Percentiles rank a stretch among this genome's conserved stretches.
These are phyloP conservation scores for Dictyostelium gargantuum DNA, from an alignment of 208 protist species.

Conservation along the genomic window DNA sequence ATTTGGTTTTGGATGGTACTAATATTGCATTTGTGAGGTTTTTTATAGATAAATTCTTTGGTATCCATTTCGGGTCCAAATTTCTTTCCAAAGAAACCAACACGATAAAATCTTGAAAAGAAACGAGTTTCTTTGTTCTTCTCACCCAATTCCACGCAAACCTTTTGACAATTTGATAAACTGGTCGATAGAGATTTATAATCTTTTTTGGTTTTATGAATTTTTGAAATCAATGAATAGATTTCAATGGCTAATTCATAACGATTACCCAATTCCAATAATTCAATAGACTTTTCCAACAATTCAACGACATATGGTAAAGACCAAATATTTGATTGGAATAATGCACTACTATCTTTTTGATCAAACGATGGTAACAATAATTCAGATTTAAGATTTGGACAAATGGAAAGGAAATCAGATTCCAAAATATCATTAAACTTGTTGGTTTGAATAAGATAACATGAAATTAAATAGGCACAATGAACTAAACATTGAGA, in stretches of 20 bases:
- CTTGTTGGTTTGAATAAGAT: not conserved
- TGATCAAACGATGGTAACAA: slow-evolving; percentile 9
- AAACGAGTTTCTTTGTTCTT: slow-evolving; percentile 55
- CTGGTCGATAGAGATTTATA: not conserved
- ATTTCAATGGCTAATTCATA: slow-evolving; percentile 60
- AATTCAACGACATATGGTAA: slow-evolving; percentile 4
- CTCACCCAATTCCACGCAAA: not conserved
- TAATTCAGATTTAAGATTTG: slow-evolving; percentile 20
- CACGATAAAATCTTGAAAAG: slow-evolving; percentile 76
- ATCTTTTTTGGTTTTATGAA: slow-evolving; percentile 40
- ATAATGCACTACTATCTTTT: slow-evolving; percentile 14
- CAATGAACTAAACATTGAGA: slow-evolving; percentile 51
- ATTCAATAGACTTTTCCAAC: not conserved
- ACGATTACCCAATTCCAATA: not conserved
- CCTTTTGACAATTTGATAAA: not conserved
- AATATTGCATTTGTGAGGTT: slow-evolving; percentile 29
- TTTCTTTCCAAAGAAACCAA: slow-evolving; percentile 74
- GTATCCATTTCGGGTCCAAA: slow-evolving; percentile 64
- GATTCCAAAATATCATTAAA: not conserved
- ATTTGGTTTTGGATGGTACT: slow-evolving; percentile 68
- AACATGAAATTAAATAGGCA: slow-evolving; percentile 14
- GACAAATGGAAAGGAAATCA: slow-evolving; percentile 34
- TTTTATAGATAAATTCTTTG: slow-evolving; percentile 82
- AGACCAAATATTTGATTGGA: slow-evolving; percentile 37
- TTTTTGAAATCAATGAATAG: slow-evolving; percentile 34